Evolutionary conservation across 2,329 filamentous ascomycete species (phyloP).

Genomic region (Beauveria medogensis): DNA sequence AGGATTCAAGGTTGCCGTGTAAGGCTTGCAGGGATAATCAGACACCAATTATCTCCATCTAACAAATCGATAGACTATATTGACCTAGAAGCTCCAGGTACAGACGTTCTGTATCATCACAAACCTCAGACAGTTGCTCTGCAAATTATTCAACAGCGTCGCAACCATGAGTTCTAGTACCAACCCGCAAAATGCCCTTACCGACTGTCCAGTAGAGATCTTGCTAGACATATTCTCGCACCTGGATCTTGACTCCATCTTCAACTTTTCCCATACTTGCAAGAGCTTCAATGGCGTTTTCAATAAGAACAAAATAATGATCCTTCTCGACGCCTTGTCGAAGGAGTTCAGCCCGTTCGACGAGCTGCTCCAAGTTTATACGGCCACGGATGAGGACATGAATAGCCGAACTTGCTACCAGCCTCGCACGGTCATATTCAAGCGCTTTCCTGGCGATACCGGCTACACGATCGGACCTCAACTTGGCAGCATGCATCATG

Average conservation of each 20-base stretch:
- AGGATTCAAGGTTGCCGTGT: background rate
- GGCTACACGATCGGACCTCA: conserved; percentile 20
- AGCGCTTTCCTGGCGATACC: conserved; percentile 25
- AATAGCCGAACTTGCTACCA: conserved; percentile 26
- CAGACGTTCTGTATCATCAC: no score
- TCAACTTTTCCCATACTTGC: conserved; percentile 29
- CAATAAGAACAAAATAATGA: conserved; percentile 28
- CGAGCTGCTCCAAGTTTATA: conserved; percentile 39
- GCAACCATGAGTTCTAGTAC: background rate
- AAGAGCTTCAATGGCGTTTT: conserved; percentile 34
- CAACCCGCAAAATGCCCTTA: conserved; percentile 15
- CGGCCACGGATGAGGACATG: conserved; percentile 31
- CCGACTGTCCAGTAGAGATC: conserved; percentile 37
- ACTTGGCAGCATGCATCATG: conserved; percentile 8
- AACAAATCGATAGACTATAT: background rate
- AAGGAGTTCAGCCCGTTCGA: conserved; percentile 37
- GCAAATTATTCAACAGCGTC: background rate
- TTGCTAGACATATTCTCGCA: conserved; percentile 39
- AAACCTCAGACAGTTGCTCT: background rate
- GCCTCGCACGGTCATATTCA: conserved; percentile 31
- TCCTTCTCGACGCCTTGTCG: conserved; percentile 35
- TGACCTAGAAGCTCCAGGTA: no score
- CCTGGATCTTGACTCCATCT: conserved; percentile 34
- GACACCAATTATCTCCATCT: background rate
- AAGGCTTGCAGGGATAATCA: background rate